Evolutionary conservation across 139 green algal species (phyloP), one percentile per base, ranked within the genome.

Genomic region (Auxenochlorella protothecoides): DNA sequence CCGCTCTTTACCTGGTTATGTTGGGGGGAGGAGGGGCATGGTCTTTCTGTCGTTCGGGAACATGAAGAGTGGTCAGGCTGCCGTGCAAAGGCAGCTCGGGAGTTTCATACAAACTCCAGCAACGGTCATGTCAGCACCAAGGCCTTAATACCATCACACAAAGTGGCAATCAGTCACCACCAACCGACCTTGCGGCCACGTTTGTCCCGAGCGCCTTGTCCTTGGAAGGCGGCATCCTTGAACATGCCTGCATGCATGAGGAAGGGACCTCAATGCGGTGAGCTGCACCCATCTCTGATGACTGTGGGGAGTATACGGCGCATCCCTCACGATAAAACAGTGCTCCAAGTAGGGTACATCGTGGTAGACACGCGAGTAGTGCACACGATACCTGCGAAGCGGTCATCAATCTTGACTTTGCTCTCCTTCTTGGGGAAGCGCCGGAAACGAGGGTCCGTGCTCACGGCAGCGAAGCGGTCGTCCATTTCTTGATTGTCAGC

Each of bases 371-470:
- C 12, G 3, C 7, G 54, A 62, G 5, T 55, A n/a, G n/a, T 55
- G 15, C 16, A 15, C 16, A 7, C 51, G 81, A 53, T 52, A 90
- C 88, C 84, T 76, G 80, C 74, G 62, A 97, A 97, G 2, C 92
- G 86, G 16, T 87, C 80, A 72, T 97, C 92, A 13, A 97, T 90
- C 15, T 89, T 83, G 12, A 97, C 79, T 56, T 88, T 89, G 10
- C 70, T 76, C 66, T 90, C 87, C 9, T 76, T 73, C 74, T 87
- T 87, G 0, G 90, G 86, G 12, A 96, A 89, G 11, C 88, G 59
- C 61, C 88, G 78, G 64, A 97, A 97, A 44, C 92, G 85, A 0
- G 92, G 92, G 79, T 97, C 92, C 3, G 63, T 86, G 71, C 91
- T 85, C 73, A 95, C 82, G 6, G 79, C 69, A 3, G 82, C 72